These are phyloP conservation scores for Colletotrichum magnum DNA, from an alignment of 2,329 filamentous ascomycete species.

Conservation along the genomic window DNA sequence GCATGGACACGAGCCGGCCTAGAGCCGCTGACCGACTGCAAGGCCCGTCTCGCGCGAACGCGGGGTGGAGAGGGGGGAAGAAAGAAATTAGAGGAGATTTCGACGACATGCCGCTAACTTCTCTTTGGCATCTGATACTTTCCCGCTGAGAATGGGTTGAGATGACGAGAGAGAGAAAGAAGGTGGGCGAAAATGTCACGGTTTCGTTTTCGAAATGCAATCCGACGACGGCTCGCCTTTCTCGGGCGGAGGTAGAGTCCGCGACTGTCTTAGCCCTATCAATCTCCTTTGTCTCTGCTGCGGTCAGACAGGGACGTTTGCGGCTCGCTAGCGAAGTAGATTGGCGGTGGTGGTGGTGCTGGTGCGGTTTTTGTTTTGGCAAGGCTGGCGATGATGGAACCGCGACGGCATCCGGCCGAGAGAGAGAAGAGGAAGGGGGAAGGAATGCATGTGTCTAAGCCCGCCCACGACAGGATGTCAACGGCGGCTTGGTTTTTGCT, in stretches of 20 bases:
- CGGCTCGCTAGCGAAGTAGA: constrained; percentile 5
- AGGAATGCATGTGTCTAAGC: too few relatives aligned
- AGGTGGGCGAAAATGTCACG: not conserved
- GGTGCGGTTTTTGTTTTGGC: not conserved
- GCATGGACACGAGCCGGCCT: not conserved
- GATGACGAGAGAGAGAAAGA: constrained; percentile 19
- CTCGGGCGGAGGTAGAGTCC: constrained; percentile 12
- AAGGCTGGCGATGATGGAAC: too few relatives aligned
- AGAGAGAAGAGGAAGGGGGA: too few relatives aligned
- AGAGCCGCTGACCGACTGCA: not conserved
- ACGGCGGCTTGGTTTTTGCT: too few relatives aligned
- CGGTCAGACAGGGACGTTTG: constrained; percentile 29
- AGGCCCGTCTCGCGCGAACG: not conserved
- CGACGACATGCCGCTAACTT: constrained; percentile 12
- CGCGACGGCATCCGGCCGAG: too few relatives aligned
- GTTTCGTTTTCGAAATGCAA: constrained; percentile 29
- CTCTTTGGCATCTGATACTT: constrained; percentile 3
- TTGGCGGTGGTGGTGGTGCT: not conserved
- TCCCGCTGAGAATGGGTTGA: constrained; percentile 29
- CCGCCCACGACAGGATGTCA: too few relatives aligned
- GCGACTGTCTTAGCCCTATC: constrained; percentile 28
- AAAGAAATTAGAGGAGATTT: not conserved
- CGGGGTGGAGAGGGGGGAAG: not conserved
- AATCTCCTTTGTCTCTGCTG: constrained; percentile 35
- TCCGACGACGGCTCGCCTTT: constrained; percentile 19